phyloP scores from a whole-genome alignment of 2,329 filamentous ascomycete species.

The Aspergillus sp. region DNA sequence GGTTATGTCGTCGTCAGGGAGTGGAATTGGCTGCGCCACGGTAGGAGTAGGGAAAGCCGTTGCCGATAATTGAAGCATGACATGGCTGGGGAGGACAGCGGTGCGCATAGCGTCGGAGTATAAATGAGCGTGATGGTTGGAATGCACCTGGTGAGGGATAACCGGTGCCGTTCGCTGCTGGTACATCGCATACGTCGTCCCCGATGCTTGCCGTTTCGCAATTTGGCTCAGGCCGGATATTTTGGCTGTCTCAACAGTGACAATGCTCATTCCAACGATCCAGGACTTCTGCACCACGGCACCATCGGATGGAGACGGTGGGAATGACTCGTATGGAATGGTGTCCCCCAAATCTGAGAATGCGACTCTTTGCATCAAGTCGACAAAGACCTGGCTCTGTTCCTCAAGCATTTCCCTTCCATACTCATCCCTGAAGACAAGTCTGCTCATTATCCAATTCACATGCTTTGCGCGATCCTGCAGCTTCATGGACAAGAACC shows the following conservation, averaged over 20 bases:
- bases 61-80: slow-evolving; percentile 36
- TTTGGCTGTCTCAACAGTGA: slow-evolving; percentile 41
- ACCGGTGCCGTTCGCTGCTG: slow-evolving; percentile 38
- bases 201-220: slow-evolving; percentile 43
- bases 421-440: slow-evolving; percentile 66
- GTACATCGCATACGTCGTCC: slow-evolving; percentile 41
- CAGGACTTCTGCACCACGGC: slow-evolving; percentile 39
- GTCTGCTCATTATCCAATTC: slow-evolving; percentile 77
- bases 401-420: slow-evolving; percentile 74
- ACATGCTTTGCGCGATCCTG: slow-evolving; percentile 76
- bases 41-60: slow-evolving; percentile 36
- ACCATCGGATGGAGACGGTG: slow-evolving; percentile 33
- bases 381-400: slow-evolving; percentile 84
- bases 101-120: slow-evolving; percentile 30
- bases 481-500: slow-evolving; percentile 85
- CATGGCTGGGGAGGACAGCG: slow-evolving; percentile 38
- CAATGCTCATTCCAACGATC: slow-evolving; percentile 44
- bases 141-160: slow-evolving; percentile 36
- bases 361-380: slow-evolving; percentile 84
- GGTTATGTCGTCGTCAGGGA: slow-evolving; percentile 64
- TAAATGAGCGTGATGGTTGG: slow-evolving; percentile 30
- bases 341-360: slow-evolving; percentile 75
- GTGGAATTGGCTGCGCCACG: slow-evolving; percentile 59
- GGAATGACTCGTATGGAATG: slow-evolving; percentile 33
- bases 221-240: slow-evolving; percentile 40